phyloP scores from a whole-genome alignment of 2,329 filamentous ascomycete species.

The Hansfordia pulvinata region DNA sequence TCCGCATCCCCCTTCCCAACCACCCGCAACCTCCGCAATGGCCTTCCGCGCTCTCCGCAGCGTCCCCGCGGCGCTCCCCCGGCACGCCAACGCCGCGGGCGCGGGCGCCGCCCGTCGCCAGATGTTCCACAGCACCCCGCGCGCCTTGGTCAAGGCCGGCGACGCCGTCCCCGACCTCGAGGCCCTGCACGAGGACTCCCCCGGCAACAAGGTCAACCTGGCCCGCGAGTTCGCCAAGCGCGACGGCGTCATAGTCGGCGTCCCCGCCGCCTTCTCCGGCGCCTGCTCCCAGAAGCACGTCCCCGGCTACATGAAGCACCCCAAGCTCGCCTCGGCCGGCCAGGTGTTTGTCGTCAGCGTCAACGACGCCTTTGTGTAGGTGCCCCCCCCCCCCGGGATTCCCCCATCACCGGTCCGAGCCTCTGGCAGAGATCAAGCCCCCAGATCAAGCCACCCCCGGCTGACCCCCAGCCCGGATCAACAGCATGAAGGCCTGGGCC shows the following conservation, averaged over 20 bases:
- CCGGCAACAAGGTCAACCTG: conserved; percentile 83
- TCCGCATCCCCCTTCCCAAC: not conserved
- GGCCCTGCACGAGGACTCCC: conserved; percentile 71
- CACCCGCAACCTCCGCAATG: conserved; percentile 5
- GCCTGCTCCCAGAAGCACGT: conserved; percentile 54
- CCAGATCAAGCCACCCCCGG: too few species aligned
- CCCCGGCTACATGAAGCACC: conserved; percentile 73
- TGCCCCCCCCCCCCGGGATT: conserved; percentile 4
- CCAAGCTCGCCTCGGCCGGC: conserved; percentile 65
- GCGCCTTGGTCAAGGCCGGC: conserved; percentile 57
- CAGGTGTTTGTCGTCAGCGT: conserved; percentile 83
- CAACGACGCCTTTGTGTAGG: conserved; percentile 91
- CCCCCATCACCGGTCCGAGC: conserved; percentile 4
- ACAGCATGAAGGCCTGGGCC: conserved; percentile 81
- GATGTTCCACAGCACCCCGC: conserved; percentile 56
- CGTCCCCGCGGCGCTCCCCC: conserved; percentile 2
- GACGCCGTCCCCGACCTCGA: conserved; percentile 68
- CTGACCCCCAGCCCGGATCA: conserved; percentile 1
- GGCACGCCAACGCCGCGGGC: conserved; percentile 13
- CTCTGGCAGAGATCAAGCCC: conserved; percentile 5
- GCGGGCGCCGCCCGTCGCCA: conserved; percentile 18
- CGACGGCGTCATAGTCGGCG: conserved; percentile 73
- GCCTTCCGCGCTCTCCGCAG: conserved; percentile 11
- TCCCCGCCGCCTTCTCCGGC: conserved; percentile 62
- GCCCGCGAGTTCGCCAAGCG: conserved; percentile 57